A percentile compares a stretch with the other conserved stretches of the same genome.
phyloP scores from a whole-genome alignment of 1,139 yeast genomes.

The Yamadazyma spencermartinsiae region DNA sequence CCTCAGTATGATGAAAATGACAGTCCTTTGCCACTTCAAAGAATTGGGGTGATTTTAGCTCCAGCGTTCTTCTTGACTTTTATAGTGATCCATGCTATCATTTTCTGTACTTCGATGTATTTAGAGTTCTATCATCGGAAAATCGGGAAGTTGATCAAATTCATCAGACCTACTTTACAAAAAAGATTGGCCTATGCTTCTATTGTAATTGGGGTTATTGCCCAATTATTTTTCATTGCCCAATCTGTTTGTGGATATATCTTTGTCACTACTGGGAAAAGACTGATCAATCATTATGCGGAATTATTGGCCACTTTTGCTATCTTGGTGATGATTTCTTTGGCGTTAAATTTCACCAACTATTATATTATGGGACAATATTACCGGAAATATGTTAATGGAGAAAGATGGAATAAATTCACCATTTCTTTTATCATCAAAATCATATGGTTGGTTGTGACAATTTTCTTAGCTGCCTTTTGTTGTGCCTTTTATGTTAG shows the following conservation, averaged over 20 bases:
- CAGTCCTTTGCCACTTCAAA: conserved; percentile 25
- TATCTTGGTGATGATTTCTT: conserved; percentile 23
- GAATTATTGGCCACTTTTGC: conserved; percentile 29
- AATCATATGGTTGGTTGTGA: conserved; percentile 31
- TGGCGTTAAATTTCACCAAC: conserved; percentile 29
- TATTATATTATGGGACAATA: conserved; percentile 36
- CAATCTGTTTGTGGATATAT: conserved; percentile 25
- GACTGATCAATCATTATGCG: conserved; percentile 25
- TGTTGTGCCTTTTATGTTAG: conserved; percentile 30
- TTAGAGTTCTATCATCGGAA: conserved; percentile 32
- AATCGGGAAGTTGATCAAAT: conserved; percentile 33
- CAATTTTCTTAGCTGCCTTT: conserved; percentile 26
- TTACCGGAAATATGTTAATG: conserved; percentile 30
- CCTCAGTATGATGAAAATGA: conserved; percentile 23
- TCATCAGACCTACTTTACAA: conserved; percentile 28
- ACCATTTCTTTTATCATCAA: conserved; percentile 33
- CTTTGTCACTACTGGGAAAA: conserved; percentile 19
- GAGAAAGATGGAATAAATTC: conserved; percentile 32
- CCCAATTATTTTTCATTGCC: conserved; percentile 26
- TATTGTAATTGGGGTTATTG: conserved; percentile 24
- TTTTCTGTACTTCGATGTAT: conserved; percentile 28
- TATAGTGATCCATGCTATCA: conserved; percentile 25
- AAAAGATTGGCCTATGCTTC: conserved; percentile 29
- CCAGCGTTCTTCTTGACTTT: conserved; percentile 28
- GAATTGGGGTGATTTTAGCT: conserved; percentile 27